phyloP scores from a whole-genome alignment of 1,284 basidiomycete genomes.

The Leccinum pseudoinsigne region DNA sequence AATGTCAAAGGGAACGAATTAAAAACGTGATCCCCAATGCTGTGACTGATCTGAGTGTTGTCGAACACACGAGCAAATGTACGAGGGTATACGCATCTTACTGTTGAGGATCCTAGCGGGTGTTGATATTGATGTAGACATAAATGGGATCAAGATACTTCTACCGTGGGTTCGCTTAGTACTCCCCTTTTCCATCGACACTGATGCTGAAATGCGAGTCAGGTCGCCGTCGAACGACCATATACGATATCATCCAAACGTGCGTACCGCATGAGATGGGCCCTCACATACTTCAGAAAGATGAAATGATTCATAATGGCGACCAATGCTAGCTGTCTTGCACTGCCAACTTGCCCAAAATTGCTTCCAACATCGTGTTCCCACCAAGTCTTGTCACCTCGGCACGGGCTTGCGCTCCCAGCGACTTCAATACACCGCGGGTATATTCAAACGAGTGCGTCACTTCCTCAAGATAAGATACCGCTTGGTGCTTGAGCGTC shows the following conservation, averaged over 20 bases:
- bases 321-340: neutral
- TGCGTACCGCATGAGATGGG: neutral
- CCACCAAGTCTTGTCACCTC: conserved; percentile 30
- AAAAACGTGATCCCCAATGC: too few relatives aligned
- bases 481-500: conserved; percentile 75
- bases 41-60: too few relatives aligned
- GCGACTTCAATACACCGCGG: conserved; percentile 47
- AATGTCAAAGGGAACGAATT: too few relatives aligned
- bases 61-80: neutral
- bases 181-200: neutral
- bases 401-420: conserved; percentile 49
- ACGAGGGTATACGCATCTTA: neutral
- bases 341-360: conserved; percentile 23
- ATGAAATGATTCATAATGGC: neutral
- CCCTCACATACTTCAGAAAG: neutral
- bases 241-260: neutral
- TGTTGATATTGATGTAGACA: neutral
- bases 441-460: conserved; percentile 79
- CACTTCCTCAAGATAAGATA: conserved; percentile 69
- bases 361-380: conserved; percentile 25
- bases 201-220: neutral
- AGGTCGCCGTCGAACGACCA: neutral
- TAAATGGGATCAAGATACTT: neutral
- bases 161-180: neutral
- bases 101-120: neutral